Evolutionary conservation across 495 filamentous ascomycete genomes (phyloP).

Genomic region (Aspergillus affinis): DNA sequence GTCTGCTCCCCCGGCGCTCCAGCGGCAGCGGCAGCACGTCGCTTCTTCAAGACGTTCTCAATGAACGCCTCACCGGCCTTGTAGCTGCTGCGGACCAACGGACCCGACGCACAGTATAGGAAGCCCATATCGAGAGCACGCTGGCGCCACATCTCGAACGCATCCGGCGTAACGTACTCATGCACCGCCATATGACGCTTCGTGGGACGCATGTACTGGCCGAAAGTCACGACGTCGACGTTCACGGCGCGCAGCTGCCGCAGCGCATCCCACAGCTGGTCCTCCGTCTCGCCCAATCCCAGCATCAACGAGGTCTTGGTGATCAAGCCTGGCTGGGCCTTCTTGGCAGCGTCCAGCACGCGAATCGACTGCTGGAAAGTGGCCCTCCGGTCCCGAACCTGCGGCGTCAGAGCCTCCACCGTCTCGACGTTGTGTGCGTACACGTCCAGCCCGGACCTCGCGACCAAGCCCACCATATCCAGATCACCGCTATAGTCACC

Average conservation of each 20-base stretch:
- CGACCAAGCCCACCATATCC: conserved; percentile 80
- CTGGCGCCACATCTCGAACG: conserved; percentile 87
- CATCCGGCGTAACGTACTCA: conserved; percentile 86
- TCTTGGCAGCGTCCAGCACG: conserved; percentile 82
- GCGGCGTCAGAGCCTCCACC: conserved; percentile 83
- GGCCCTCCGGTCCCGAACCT: conserved; percentile 85
- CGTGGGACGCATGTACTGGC: conserved; percentile 98
- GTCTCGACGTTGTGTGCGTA: conserved; percentile 98
- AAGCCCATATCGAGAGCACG: conserved; percentile 94
- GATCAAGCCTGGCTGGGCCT: conserved; percentile 69
- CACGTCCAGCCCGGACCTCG: conserved; percentile 85
- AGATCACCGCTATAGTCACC: conserved; percentile 83
- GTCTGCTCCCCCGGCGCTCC: conserved; percentile 19
- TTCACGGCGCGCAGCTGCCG: conserved; percentile 73
- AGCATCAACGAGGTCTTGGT: conserved; percentile 99
- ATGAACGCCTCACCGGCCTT: conserved; percentile 99
- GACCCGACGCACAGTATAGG: conserved; percentile 91
- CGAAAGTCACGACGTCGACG: conserved; percentile 95
- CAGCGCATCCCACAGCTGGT: conserved; percentile 80
- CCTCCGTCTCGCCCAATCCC: conserved; percentile 87
- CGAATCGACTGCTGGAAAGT: conserved; percentile 82
- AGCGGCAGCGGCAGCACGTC: conserved; percentile 49
- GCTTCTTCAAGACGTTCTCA: conserved; percentile 94
- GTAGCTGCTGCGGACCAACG: conserved; percentile 88
- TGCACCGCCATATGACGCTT: conserved; percentile 96